A percentile compares a stretch with the other conserved stretches of the same genome.
Evolutionary conservation across 805 yeast species (phyloP).

Genomic region (Wickerhamiella shivajii): DNA sequence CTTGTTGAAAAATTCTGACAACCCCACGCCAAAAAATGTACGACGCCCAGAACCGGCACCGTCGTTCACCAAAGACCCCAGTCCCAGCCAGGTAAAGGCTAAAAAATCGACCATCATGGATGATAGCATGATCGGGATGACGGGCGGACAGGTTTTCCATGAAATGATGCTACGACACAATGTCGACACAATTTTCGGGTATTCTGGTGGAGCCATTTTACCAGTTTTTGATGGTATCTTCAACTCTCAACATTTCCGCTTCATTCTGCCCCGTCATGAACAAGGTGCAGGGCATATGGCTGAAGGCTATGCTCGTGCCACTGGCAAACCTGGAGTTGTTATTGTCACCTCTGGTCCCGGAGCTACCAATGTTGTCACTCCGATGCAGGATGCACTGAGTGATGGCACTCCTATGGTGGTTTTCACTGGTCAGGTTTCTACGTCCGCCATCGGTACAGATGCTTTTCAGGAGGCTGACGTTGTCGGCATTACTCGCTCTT

Average conservation of each 20-base stretch:
- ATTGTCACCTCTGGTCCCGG: constrained; percentile 99
- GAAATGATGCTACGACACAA: constrained; percentile 96
- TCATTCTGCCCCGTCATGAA: constrained; percentile 90
- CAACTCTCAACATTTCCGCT: constrained; percentile 76
- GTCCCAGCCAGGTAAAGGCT: constrained; percentile 6
- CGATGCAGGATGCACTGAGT: constrained; percentile 92
- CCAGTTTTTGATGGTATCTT: constrained; percentile 96
- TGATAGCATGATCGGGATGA: constrained; percentile 80
- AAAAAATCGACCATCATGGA: constrained; percentile 21
- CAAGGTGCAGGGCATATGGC: constrained; percentile 99
- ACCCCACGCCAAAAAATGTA: constrained; percentile 7
- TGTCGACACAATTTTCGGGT: constrained; percentile 92
- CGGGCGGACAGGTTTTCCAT: constrained; percentile 98
- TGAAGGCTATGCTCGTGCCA: constrained; percentile 93
- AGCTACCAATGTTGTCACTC: constrained; percentile 96
- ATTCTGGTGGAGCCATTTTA: constrained; percentile 97
- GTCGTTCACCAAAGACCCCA: constrained; percentile 21
- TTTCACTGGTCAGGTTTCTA: constrained; percentile 94
- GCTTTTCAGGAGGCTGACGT: constrained; percentile 99
- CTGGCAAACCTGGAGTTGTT: constrained; percentile 95
- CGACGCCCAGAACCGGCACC: constrained; percentile 26
- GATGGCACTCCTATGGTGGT: constrained; percentile 97
- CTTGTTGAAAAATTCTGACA: not conserved
- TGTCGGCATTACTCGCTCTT: constrained; percentile 88
- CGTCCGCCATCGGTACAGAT: constrained; percentile 92